Base-by-base conservation (phyloP, 345 rosid genomes). In the Gossypium turneri region DNA sequence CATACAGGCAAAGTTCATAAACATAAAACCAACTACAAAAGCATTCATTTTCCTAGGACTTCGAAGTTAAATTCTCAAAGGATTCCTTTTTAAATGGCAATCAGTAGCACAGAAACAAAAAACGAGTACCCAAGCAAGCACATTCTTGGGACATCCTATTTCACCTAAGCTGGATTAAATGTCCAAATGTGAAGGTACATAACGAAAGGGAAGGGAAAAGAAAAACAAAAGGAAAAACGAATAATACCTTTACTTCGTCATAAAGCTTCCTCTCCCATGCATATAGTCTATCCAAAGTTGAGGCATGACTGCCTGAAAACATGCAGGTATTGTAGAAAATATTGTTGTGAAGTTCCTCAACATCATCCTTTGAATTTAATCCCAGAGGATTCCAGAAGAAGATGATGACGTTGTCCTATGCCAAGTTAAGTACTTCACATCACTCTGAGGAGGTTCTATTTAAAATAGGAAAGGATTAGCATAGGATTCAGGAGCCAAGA, bases 231-330 rank as follows among this genome's bases (percentile, higher is more conserved):
- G 50, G 41, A 41, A 9, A 10, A 71, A 56, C 16, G 51, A 6
- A 53, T 2, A 73, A 60, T 86, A 95, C 99, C 97, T 95, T 95
- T 44, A 95, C 97, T 93, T 95, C 99, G 67, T 95, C 98, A 67
- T 90, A 89, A 79, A 95, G 98, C 82, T 95, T 95, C 81, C 89
- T 84, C 89, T 95, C 99, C 99, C 99, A 95, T 22, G 99, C 99
- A 85, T 81, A 91, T 22, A 95, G 80, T 78, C 98, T 87, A 81
- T 95, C 96, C 81, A 95, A 82, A 11, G 98, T 95, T 25, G 99
- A 95, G 52, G 91, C 99, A 76, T 95, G 98, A 80, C 98, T 93
- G 62, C 98, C 96, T 7, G 98, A 91, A 82, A 84, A 86, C 99
- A 91, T 87, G 85, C 93, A 87, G 71, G 86, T 82, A 79, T 84